phyloP scores from a whole-genome alignment of 116 monocot genomes.

The Phalaenopsis hybrid region DNA sequence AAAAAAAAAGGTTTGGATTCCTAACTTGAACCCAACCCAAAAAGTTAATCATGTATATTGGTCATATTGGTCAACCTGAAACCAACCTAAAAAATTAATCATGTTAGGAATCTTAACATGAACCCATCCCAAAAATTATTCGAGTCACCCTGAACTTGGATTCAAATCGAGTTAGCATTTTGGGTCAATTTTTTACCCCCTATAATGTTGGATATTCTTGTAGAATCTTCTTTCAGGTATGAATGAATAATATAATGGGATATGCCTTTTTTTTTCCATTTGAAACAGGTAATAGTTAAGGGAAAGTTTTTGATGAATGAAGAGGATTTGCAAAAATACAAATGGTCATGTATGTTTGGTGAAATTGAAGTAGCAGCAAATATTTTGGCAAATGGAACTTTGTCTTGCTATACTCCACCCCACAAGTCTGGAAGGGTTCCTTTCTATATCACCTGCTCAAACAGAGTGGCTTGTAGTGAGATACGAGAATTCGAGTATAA shows the following conservation, averaged over 20 bases:
- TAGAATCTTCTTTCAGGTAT: neutral
- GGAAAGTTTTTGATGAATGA: slow-evolving; percentile 77
- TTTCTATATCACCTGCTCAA: slow-evolving; percentile 90
- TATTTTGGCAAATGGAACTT: slow-evolving; percentile 56
- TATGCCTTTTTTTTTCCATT: neutral
- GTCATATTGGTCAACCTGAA: too few species aligned
- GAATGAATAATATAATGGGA: neutral
- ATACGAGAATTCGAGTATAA: slow-evolving; percentile 90
- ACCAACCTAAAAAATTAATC: too few species aligned
- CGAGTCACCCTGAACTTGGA: too few species aligned
- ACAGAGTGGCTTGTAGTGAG: slow-evolving; percentile 93
- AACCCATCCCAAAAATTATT: too few species aligned
- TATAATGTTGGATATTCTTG: neutral
- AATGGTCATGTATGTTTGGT: slow-evolving; percentile 99
- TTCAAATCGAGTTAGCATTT: too few species aligned
- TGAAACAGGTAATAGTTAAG: slow-evolving; percentile 60
- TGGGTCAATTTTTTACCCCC: too few species aligned
- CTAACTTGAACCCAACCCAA: too few species aligned
- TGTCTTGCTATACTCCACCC: slow-evolving; percentile 67
- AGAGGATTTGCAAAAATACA: slow-evolving; percentile 51
- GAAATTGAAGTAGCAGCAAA: slow-evolving; percentile 90
- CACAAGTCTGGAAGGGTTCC: slow-evolving; percentile 77
- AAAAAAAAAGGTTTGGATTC: too few species aligned
- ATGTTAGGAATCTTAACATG: too few species aligned
- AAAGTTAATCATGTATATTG: too few species aligned